These are phyloP conservation scores for Globisporangium lucens DNA, from an alignment of 352 stramenopile genomes.

Conservation along the genomic window DNA sequence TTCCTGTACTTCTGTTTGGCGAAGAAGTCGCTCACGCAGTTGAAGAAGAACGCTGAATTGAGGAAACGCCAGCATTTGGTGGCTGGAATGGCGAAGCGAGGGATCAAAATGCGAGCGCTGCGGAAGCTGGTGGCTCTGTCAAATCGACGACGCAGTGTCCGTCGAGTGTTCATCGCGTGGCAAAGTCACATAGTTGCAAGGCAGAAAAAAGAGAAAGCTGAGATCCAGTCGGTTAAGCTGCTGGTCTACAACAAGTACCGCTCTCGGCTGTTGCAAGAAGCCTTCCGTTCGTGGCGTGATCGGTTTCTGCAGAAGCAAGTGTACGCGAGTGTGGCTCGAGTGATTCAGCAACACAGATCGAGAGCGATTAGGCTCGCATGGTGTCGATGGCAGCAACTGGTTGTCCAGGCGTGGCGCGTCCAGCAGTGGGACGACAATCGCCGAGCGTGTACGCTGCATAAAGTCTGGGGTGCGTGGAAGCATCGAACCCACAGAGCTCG, in stretches of 20 bases:
- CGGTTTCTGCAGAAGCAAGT: neutral
- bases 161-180: slow-evolving; percentile 7
- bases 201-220: neutral
- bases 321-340: neutral
- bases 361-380: slow-evolving; percentile 1
- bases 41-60: slow-evolving; percentile 3
- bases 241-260: slow-evolving; percentile 4
- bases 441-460: neutral
- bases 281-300: slow-evolving; percentile 7
- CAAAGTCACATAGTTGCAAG: neutral
- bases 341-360: neutral
- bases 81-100: neutral
- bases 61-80: neutral
- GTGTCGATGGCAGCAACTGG: slow-evolving; percentile 6
- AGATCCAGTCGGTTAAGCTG: neutral
- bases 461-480: slow-evolving; percentile 11
- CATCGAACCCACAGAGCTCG: neutral
- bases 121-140: neutral
- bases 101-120: neutral
- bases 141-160: neutral
- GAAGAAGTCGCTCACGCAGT: slow-evolving; percentile 15
- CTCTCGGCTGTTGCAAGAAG: slow-evolving; percentile 8
- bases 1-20: slow-evolving; percentile 22
- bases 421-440: neutral
- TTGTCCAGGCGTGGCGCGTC: neutral